Percentiles rank a stretch among this genome's conserved stretches.
Conservation (phyloP, 345 rosid species). For the Salix dunnii region DNA sequence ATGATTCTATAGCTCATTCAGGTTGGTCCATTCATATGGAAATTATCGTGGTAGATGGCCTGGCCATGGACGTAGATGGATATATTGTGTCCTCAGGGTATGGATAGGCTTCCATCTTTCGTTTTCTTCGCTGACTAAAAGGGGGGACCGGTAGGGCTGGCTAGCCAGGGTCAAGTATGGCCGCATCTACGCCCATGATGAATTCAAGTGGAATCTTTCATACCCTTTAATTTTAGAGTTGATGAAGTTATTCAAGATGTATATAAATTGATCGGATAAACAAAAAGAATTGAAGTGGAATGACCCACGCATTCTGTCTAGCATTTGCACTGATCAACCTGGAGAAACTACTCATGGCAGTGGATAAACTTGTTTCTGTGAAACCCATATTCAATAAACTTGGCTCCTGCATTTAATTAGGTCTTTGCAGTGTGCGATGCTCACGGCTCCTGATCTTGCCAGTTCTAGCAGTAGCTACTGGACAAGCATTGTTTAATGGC, state of each 20-base stretch:
- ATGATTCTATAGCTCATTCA: neutral
- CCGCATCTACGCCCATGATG: neutral
- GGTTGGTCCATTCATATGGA: neutral
- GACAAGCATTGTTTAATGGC: no score
- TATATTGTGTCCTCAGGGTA: neutral
- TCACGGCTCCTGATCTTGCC: no score
- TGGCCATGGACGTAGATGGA: neutral
- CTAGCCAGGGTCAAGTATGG: neutral
- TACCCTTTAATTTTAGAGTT: no score
- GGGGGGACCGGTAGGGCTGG: neutral
- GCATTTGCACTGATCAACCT: neutral
- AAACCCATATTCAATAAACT: no score
- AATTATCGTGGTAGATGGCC: neutral
- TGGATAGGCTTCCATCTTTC: neutral
- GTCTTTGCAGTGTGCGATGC: no score
- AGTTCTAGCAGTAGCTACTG: no score
- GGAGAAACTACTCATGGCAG: neutral
- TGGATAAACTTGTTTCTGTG: neutral
- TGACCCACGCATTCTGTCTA: neutral
- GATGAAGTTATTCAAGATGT: no score
- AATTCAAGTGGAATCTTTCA: neutral
- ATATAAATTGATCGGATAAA: no score
- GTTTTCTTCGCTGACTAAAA: neutral
- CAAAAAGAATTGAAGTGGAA: neutral
- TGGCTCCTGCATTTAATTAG: no score